Evolutionary conservation across 805 yeast genomes (phyloP).

Genomic region (Suhomyces prunicola): DNA sequence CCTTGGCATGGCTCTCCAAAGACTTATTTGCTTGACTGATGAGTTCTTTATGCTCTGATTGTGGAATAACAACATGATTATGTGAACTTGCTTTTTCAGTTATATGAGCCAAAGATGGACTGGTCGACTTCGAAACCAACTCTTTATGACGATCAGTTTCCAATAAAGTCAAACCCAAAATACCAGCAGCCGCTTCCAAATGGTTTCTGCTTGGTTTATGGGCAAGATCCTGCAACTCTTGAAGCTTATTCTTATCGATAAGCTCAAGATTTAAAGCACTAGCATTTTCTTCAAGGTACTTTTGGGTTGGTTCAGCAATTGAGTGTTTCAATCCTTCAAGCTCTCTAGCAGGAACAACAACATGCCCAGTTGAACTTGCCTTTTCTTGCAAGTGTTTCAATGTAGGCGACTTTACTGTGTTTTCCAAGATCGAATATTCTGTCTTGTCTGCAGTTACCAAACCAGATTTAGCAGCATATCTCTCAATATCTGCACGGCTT

Average conservation of each 20-base stretch:
- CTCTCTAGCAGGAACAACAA: constrained; percentile 1
- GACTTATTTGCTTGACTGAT: constrained; percentile 7
- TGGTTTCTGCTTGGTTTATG: constrained; percentile 11
- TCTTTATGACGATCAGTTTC: constrained; percentile 1
- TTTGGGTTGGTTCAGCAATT: constrained; percentile 6
- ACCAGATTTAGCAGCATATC: constrained; percentile 10
- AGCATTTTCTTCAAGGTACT: not conserved
- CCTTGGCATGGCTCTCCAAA: constrained; percentile 11
- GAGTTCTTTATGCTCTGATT: not conserved
- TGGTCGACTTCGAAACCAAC: constrained; percentile 2
- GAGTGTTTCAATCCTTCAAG: constrained; percentile 3
- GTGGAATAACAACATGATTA: not conserved
- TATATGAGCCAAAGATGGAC: constrained; percentile 15
- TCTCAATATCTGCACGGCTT: constrained; percentile 3
- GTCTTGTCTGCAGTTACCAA: constrained; percentile 11
- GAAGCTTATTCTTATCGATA: constrained; percentile 4
- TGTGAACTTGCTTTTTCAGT: constrained; percentile 9
- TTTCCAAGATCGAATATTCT: constrained; percentile 9
- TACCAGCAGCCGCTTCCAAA: constrained; percentile 6
- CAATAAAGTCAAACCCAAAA: constrained; percentile 7
- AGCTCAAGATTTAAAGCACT: constrained; percentile 5
- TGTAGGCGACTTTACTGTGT: constrained; percentile 6
- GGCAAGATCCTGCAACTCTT: constrained; percentile 7
- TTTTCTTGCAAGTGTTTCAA: constrained; percentile 8
- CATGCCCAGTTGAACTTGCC: constrained; percentile 4